These are phyloP conservation scores for Fagopyrum esculentum DNA, from an alignment of 148 eudicot genomes.

Conservation along the genomic window DNA sequence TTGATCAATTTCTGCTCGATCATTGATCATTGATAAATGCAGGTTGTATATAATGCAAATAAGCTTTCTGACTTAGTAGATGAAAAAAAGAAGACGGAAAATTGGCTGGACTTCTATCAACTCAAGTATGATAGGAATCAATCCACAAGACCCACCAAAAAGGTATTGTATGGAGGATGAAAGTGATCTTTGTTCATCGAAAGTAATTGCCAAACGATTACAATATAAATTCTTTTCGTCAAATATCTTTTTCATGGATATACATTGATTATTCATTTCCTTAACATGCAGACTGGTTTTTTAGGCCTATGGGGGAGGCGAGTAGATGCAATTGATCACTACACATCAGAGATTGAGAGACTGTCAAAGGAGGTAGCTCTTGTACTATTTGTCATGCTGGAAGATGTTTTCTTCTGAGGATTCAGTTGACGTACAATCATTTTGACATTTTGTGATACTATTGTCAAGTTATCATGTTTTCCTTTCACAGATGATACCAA, in stretches of 20 bases:
- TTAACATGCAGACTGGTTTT: constrained; percentile 47
- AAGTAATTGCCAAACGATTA: background rate
- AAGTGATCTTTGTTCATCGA: background rate
- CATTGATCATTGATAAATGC: constrained; percentile 11
- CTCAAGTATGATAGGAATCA: constrained; percentile 44
- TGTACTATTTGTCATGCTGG: background rate
- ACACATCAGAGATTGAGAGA: constrained; percentile 37
- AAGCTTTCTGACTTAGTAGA: constrained; percentile 38
- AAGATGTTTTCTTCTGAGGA: background rate
- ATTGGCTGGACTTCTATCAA: constrained; percentile 63
- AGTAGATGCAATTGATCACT: constrained; percentile 53
- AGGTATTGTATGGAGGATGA: constrained; percentile 31
- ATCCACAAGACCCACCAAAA: constrained; percentile 33
- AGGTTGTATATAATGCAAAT: constrained; percentile 60
- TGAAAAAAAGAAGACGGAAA: constrained; percentile 41
- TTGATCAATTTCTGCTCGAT: background rate
- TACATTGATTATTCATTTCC: constrained; percentile 13
- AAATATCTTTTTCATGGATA: constrained; percentile 7
- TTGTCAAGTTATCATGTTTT: no score
- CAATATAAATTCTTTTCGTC: background rate
- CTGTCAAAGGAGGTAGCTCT: constrained; percentile 43
- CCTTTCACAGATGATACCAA: no score
- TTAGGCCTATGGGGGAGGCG: constrained; percentile 54
- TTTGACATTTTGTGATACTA: no score
- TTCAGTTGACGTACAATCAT: no score